These are phyloP conservation scores for Cucurbita pepo DNA, from an alignment of 306 rosid genomes.

Conservation along the genomic window DNA sequence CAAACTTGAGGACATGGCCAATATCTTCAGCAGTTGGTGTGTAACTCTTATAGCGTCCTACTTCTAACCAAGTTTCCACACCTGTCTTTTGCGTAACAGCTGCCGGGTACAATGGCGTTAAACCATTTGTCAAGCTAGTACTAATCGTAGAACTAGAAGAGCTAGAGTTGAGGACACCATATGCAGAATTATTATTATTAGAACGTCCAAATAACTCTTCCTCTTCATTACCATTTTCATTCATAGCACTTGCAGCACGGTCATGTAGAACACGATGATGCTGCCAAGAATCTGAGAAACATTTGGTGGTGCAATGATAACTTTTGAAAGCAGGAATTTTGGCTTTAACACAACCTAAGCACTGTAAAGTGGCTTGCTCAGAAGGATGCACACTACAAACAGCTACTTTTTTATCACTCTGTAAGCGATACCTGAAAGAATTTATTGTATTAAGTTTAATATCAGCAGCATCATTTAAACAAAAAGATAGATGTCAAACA, in stretches of 20 bases:
- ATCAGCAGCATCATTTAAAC: neutral
- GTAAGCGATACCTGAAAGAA: constrained; percentile 72
- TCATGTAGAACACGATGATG: constrained; percentile 95
- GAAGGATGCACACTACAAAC: constrained; percentile 91
- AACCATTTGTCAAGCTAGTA: too few species aligned
- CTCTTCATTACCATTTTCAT: constrained; percentile 83
- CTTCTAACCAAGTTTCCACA: constrained; percentile 90
- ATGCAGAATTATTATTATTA: constrained; percentile 13
- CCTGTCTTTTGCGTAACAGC: constrained; percentile 66
- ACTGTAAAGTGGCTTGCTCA: constrained; percentile 89
- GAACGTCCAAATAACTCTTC: constrained; percentile 74
- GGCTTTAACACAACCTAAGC: constrained; percentile 73
- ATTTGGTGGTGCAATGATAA: constrained; percentile 80
- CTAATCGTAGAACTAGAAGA: too few species aligned
- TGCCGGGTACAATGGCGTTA: constrained; percentile 5
- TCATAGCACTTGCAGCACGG: constrained; percentile 79
- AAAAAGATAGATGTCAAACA: neutral
- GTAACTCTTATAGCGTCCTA: constrained; percentile 59
- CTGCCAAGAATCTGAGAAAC: constrained; percentile 97
- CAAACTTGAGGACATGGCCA: constrained; percentile 87
- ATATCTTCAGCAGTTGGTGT: constrained; percentile 83
- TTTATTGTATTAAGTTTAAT: neutral
- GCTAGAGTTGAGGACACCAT: too few species aligned
- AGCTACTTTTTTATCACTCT: constrained; percentile 75
- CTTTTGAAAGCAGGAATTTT: constrained; percentile 74